These are phyloP conservation scores for Aspergillus pseudoglaucus DNA, from an alignment of 2,329 filamentous ascomycete genomes.

Conservation along the genomic window DNA sequence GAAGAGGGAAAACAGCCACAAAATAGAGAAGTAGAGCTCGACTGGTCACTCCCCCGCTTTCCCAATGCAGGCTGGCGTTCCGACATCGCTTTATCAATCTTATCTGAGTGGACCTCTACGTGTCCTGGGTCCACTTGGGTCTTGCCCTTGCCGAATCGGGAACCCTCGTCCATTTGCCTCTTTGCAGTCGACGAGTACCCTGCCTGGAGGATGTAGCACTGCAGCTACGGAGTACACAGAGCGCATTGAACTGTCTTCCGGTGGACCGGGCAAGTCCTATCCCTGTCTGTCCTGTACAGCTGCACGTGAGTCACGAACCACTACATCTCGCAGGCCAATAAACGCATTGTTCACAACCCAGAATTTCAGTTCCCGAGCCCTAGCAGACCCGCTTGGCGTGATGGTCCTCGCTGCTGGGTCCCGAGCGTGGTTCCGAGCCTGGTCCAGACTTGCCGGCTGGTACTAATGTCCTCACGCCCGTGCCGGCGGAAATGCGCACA, in stretches of 20 bases:
- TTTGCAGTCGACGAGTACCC: not conserved
- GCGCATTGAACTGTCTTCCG: too few relatives aligned
- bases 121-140: not conserved
- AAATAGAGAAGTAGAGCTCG: not conserved
- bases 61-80: not conserved
- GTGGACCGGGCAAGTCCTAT: not conserved
- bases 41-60: not conserved
- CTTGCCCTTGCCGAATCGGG: not conserved
- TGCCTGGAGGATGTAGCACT: not conserved
- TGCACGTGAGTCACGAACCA: not conserved
- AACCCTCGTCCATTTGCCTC: not conserved
- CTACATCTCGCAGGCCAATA: not conserved
- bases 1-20: not conserved
- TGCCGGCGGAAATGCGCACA: not conserved
- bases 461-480: too few relatives aligned
- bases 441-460: not conserved
- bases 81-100: constrained; percentile 3
- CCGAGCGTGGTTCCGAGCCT: not conserved
- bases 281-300: not conserved
- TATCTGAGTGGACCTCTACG: not conserved
- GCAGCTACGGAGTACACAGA: too few relatives aligned
- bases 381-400: not conserved
- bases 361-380: not conserved
- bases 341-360: not conserved
- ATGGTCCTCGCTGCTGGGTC: not conserved